These are phyloP conservation scores for Aspergillus tubingensis DNA, from an alignment of 2,329 filamentous ascomycete species.

Conservation along the genomic window DNA sequence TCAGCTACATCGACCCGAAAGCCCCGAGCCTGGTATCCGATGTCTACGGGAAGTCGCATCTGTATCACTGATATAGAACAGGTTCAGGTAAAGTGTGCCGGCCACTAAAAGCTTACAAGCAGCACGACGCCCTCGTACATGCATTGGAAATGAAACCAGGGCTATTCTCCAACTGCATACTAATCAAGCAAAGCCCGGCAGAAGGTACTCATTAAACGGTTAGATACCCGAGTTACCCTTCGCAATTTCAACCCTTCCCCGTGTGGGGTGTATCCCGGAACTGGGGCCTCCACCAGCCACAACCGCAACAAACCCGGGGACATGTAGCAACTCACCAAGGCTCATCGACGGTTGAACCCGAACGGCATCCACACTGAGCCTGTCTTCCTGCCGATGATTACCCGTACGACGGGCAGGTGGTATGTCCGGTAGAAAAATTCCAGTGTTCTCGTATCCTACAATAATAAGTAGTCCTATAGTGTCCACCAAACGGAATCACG, in stretches of 20 bases:
- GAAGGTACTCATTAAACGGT: too few species aligned
- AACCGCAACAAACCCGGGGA: background rate
- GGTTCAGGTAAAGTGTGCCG: background rate
- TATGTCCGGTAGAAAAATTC: background rate
- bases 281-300: background rate
- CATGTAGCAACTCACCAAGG: background rate
- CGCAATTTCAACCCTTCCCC: background rate
- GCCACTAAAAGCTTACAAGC: background rate
- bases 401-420: conserved; percentile 7
- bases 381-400: conserved; percentile 12
- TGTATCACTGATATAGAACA: background rate
- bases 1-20: background rate
- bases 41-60: background rate
- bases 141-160: background rate
- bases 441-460: background rate
- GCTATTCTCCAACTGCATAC: background rate
- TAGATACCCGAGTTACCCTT: background rate
- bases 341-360: background rate
- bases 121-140: background rate
- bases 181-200: background rate
- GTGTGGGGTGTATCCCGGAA: background rate
- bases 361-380: background rate
- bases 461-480: too few species aligned
- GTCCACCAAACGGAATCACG: too few species aligned
- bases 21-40: background rate